These are phyloP conservation scores for Populus tomentosa DNA, from an alignment of 441 rosid genomes.

Conservation along the genomic window DNA sequence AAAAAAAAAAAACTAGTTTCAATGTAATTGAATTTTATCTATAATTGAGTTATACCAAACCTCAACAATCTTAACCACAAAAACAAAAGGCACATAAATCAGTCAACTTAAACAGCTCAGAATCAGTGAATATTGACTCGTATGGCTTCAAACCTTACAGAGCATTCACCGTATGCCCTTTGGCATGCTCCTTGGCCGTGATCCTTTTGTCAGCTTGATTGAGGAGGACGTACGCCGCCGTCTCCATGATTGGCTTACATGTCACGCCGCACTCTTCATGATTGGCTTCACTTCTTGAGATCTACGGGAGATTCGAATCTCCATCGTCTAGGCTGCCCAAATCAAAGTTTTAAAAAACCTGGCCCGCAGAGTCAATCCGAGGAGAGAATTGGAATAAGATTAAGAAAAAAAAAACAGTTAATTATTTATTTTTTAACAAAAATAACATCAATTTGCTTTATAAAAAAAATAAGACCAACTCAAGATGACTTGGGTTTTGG, in stretches of 20 bases:
- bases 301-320: conserved; percentile 1
- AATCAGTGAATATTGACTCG: conserved; percentile 59
- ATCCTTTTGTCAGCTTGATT: conserved; percentile 70
- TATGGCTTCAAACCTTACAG: conserved; percentile 88
- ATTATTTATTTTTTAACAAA: too few relatives aligned
- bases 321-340: conserved; percentile 26
- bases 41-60: too few relatives aligned
- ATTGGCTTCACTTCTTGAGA: conserved; percentile 65
- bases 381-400: too few relatives aligned
- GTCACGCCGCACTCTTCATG: conserved; percentile 4
- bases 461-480: not conserved
- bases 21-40: too few relatives aligned
- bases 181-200: conserved; percentile 83
- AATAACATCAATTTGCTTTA: too few relatives aligned
- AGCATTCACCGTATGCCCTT: conserved; percentile 94
- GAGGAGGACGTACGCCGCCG: conserved; percentile 49
- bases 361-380: too few relatives aligned
- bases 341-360: not conserved
- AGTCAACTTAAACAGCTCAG: conserved; percentile 67
- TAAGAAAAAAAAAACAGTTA: too few relatives aligned
- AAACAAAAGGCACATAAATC: conserved; percentile 11
- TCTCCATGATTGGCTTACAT: conserved; percentile 73
- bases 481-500: rapidly evolving
- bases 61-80: too few relatives aligned
- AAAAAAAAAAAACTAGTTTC: too few relatives aligned